These are phyloP conservation scores for Yamadazyma diospyri DNA, from an alignment of 1,139 yeast genomes.

Conservation along the genomic window DNA sequence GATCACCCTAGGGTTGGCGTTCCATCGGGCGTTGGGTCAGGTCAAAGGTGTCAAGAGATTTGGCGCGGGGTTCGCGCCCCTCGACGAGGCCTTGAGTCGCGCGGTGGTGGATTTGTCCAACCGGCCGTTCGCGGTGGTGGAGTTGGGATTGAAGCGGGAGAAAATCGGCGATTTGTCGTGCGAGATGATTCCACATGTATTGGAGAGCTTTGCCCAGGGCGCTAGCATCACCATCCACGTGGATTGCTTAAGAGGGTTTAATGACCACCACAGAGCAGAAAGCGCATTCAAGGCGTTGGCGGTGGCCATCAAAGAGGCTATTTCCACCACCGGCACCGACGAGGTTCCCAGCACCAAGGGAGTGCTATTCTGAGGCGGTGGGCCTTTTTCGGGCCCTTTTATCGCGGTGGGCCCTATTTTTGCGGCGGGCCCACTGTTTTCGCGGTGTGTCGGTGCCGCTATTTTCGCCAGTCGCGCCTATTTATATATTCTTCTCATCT, in stretches of 20 bases:
- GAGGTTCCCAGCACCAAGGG: slow-evolving; percentile 98
- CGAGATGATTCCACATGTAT: slow-evolving; percentile 96
- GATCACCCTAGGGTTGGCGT: slow-evolving; percentile 85
- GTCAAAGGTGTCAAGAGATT: slow-evolving; percentile 89
- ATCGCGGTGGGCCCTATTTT: too few species aligned
- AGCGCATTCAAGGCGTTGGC: slow-evolving; percentile 96
- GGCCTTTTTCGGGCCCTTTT: slow-evolving; percentile 11
- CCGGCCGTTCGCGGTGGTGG: slow-evolving; percentile 88
- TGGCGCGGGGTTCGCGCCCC: slow-evolving; percentile 93
- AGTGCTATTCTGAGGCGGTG: slow-evolving; percentile 54
- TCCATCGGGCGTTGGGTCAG: slow-evolving; percentile 84
- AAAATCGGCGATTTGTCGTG: slow-evolving; percentile 88
- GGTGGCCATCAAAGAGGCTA: slow-evolving; percentile 84
- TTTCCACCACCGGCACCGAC: slow-evolving; percentile 73
- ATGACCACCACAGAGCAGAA: slow-evolving; percentile 96
- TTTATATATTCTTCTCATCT: too few species aligned
- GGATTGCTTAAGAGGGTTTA: slow-evolving; percentile 87
- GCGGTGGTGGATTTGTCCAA: slow-evolving; percentile 93
- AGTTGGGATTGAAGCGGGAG: slow-evolving; percentile 86
- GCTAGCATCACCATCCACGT: slow-evolving; percentile 91
- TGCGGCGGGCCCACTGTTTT: too few species aligned
- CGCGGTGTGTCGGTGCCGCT: too few species aligned
- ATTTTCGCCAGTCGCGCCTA: too few species aligned
- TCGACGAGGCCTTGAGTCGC: slow-evolving; percentile 91
- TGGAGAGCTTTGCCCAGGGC: slow-evolving; percentile 90